These are phyloP conservation scores for Fusarium sacchari DNA, from an alignment of 2,329 filamentous ascomycete genomes.

Conservation along the genomic window DNA sequence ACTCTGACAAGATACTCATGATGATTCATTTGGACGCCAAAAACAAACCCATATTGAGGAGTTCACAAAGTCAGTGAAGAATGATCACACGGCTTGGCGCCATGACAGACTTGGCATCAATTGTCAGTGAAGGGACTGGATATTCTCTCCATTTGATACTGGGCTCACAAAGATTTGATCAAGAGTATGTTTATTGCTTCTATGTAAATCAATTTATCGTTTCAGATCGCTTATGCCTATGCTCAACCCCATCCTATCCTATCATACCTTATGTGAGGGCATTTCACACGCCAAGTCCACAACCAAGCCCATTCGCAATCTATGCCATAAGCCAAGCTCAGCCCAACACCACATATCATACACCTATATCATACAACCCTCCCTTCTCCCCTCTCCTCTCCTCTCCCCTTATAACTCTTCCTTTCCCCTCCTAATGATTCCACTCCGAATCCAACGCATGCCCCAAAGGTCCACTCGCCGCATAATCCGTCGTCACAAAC, in stretches of 20 bases:
- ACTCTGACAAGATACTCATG: neutral
- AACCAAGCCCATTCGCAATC: neutral
- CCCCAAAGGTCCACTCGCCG: slow-evolving; percentile 45
- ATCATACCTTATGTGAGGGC: neutral
- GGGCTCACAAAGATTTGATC: neutral
- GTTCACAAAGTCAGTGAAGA: neutral
- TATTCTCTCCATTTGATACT: neutral
- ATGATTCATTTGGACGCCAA: neutral
- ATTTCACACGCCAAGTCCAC: neutral
- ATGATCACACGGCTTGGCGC: neutral
- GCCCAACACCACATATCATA: too few species aligned
- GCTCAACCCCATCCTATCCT: neutral
- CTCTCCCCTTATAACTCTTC: too few species aligned
- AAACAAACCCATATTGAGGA: accelerated
- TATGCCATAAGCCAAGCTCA: slow-evolving; percentile 8
- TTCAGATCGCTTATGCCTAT: neutral
- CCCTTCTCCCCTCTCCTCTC: neutral
- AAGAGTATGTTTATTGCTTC: neutral
- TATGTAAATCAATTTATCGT: neutral
- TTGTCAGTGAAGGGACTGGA: neutral
- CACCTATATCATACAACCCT: neutral
- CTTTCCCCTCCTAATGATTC: slow-evolving; percentile 27
- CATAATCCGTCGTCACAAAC: slow-evolving; percentile 50
- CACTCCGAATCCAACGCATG: slow-evolving; percentile 45
- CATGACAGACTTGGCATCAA: neutral